Base-by-base conservation (phyloP, 108 stramenopile genomes). In the Asterionellopsis glacialis region DNA sequence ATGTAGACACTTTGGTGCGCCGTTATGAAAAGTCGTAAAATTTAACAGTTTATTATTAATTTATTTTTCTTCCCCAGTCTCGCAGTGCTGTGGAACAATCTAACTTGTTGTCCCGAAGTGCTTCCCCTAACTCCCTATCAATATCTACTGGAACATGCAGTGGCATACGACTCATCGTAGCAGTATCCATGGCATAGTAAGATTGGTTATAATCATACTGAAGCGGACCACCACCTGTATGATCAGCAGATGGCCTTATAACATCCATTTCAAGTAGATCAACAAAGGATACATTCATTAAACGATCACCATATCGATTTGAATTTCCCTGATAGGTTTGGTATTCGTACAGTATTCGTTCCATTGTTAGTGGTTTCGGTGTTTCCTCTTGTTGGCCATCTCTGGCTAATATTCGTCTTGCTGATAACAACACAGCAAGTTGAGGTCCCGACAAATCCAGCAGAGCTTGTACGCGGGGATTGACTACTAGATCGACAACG, bases 331-430 rank as follows among this genome's bases (percentile, higher is more conserved):
- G 16, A 9, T 47, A 50, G 39, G 73, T 73, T 45, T 75, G 65
- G 57, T 86, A 90, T 61, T 94, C 92, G 38, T 78, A 69, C 63
- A 86, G 48, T 18, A 94, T 94, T 24, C 88, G 78, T 56, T 82
- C 83, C 58, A 85, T 74, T 16, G 88, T 90, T 15, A 94, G 68
- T 26, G 89, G 89, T 45, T 67, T 61, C 10, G 24, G 63, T 41
- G 67, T 71, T 22, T 69, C 60, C 24, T 82, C 82, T 52, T 74
- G 65, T 11, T 69, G 69, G 22, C 63, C 68, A 60, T 87, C 85
- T 53, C 88, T 62, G 1, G 75, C 60, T 49, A 83, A 41, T 49
- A 94, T 87, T 9, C 92, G 80, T 59, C 77, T 61, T 7, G 85
- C 79, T 10, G 89, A 65, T 55, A 94, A 49, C 12, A 94, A 52